phyloP scores from a whole-genome alignment of 768 basidiomycete species.

The Russula griseocarnosa region DNA sequence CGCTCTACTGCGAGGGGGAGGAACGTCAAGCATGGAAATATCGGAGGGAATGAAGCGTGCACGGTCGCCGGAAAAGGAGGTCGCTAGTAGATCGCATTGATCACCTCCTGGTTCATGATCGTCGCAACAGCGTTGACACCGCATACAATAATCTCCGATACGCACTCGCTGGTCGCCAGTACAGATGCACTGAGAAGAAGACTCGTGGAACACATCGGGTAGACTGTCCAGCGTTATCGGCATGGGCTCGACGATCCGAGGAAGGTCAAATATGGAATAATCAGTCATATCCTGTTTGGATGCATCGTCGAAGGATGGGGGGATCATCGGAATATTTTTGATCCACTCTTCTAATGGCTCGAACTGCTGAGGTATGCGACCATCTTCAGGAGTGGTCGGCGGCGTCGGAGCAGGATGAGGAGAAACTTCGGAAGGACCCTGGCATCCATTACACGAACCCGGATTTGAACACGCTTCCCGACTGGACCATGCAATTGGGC shows the following conservation, averaged over 20 bases:
- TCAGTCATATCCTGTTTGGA: constrained; percentile 2
- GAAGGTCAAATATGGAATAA: constrained; percentile 11
- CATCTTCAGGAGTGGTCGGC: constrained; percentile 27
- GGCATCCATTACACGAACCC: constrained; percentile 22
- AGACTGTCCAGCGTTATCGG: constrained; percentile 21
- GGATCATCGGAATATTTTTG: constrained; percentile 21
- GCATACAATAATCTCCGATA: constrained; percentile 20
- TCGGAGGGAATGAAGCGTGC: constrained; percentile 7
- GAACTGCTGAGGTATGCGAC: constrained; percentile 22
- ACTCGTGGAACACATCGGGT: constrained; percentile 35
- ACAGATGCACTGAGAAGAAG: constrained; percentile 19
- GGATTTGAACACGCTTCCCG: constrained; percentile 23
- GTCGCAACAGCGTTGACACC: constrained; percentile 24
- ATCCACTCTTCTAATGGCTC: constrained; percentile 29
- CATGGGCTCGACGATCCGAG: constrained; percentile 25
- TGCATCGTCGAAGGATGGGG: constrained; percentile 15
- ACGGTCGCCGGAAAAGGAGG: constrained; percentile 5
- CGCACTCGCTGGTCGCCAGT: constrained; percentile 8
- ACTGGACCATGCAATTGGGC: constrained; percentile 24
- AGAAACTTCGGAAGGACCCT: constrained; percentile 17
- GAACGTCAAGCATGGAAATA: constrained; percentile 17
- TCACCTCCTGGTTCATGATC: constrained; percentile 18
- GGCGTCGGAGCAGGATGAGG: constrained; percentile 27
- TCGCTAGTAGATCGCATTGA: constrained; percentile 13
- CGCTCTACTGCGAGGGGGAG: constrained; percentile 25